Base-by-base conservation (phyloP, 805 yeast genomes). In the Yarrowia porcina region DNA sequence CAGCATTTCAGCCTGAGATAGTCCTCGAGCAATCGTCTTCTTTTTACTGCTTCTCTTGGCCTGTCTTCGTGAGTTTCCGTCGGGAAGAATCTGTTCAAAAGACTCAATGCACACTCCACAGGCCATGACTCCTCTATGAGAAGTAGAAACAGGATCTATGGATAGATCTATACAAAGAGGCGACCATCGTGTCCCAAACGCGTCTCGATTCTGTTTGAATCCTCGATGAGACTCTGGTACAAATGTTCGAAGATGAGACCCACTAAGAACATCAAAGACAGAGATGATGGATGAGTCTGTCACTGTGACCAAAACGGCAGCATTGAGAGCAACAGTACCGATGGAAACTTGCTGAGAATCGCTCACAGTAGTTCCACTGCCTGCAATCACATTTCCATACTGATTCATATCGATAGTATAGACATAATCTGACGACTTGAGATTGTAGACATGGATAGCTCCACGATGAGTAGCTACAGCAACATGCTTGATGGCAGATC, bases 71-170 rank as follows among this genome's bases (percentile, higher is more conserved):
- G 61, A 30, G 39, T 56, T 39, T 17, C 59, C 59, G 28, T 39
- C 49, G 1, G 61, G 61, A 15, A 38, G 11, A 28, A 56, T 32
- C 49, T 56, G 61, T 30, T 56, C 61, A 20, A 56, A 56, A 20
- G 49, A 56, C 39, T 56, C 61, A 3, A 56, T 18, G 17, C 61
- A 56, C 30, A 56, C 61, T 17, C 61, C 61, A 11, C 61, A 56
- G 12, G 61, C 61, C 61, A 56, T 56, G 15, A 56, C 49, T 12
- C 61, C 61, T 56, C 61, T 20, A 20, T 56, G 61, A 5, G 61
- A 18, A 11, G 61, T 39, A 4, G 61, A 30, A 3, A 30, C 49
- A 8, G 61, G 49, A 21, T 56, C 61, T 5, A 56, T 30, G 27
- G 49, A 56, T 11, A 56, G 21, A 28, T 41, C 61, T 6, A 38